Percentiles rank a stretch among this genome's conserved stretches.
These are phyloP conservation scores for Sphaerosporella brunnea DNA, from an alignment of 495 filamentous ascomycete genomes.

Conservation along the genomic window DNA sequence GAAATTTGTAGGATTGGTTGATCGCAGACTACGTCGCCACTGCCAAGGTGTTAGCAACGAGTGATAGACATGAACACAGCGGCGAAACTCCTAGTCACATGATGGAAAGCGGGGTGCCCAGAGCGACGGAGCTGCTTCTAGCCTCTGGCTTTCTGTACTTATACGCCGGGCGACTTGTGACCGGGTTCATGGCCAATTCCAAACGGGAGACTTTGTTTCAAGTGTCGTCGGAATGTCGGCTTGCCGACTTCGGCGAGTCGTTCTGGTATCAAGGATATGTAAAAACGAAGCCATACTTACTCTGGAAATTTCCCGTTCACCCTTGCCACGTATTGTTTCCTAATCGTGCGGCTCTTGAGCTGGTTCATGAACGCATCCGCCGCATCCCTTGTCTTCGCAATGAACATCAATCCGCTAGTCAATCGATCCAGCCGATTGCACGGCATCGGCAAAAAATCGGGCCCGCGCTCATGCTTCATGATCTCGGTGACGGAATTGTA, in stretches of 20 bases:
- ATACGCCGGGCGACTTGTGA: no score
- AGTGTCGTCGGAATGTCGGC: no score
- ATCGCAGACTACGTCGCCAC: slow-evolving; percentile 62
- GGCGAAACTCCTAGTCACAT: no score
- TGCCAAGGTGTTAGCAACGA: no score
- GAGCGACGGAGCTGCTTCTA: no score
- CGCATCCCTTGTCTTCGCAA: slow-evolving; percentile 64
- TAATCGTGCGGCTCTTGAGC: slow-evolving; percentile 55
- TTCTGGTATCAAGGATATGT: neutral
- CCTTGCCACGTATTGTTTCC: slow-evolving; percentile 85
- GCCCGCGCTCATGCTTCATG: slow-evolving; percentile 64
- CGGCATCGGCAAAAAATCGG: slow-evolving; percentile 53
- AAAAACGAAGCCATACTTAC: slow-evolving; percentile 4
- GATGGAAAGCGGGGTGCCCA: no score
- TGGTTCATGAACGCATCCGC: slow-evolving; percentile 58
- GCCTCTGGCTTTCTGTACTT: no score
- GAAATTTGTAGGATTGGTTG: slow-evolving; percentile 87
- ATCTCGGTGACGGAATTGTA: slow-evolving; percentile 91
- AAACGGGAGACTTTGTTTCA: no score
- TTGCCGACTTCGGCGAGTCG: no score
- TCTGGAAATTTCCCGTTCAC: slow-evolving; percentile 84
- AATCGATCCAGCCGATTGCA: slow-evolving; percentile 89
- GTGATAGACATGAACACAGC: no score
- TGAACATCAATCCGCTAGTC: slow-evolving; percentile 94
- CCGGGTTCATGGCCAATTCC: no score